Base-by-base conservation (phyloP, 1,284 basidiomycete genomes). In the Ustilago lituana region DNA sequence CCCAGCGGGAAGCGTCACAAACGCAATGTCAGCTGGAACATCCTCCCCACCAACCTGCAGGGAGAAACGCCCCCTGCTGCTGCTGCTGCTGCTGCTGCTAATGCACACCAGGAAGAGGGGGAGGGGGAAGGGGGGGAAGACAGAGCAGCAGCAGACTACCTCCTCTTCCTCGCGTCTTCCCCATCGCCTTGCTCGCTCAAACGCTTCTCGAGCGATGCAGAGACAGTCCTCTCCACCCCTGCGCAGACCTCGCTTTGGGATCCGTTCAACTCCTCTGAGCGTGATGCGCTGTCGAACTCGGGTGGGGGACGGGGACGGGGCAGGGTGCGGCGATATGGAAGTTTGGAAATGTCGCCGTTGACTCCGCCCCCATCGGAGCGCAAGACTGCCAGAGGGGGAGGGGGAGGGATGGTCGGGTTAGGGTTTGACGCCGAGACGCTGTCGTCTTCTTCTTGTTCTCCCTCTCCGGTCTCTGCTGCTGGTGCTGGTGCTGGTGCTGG, bases 191-290 rank as follows among this genome's bases (percentile, higher is more conserved):
- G 58, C 8, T 58, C 58, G 27, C 56, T 54, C 43, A 65, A 54
- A 26, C 35, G 62, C 3, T 61, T 58, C 29, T 51, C 41, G 22
- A 36, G 33, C 2, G 55, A 62, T 31, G n/a, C 19, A 3, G 45
- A 63, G 19, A 11, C 41, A 1, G 52, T 50, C 11, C 48, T 69
- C 4, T 55, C 60, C 3, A 69, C 66, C 0, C 66, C 66, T 6
- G 59, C 66, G 19, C 65, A 68, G 20, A 63, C 51, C 0, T 63
- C 55, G 32, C 52, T 69, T 1, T 69, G 66, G 66, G 66, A 69
- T 48, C 56, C 66, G 17, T 69, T 69, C 51, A 45, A 51, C 23
- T 41, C 20, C 33, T n/a, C n/a, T n/a, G n/a, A n/a, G n/a, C n/a
- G n/a, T n/a, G n/a, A n/a, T n/a, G 48, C 49, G n/a, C 36, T 26